These are phyloP conservation scores for Fusarium oxysporum DNA, from an alignment of 2,329 filamentous ascomycete species.

Conservation along the genomic window DNA sequence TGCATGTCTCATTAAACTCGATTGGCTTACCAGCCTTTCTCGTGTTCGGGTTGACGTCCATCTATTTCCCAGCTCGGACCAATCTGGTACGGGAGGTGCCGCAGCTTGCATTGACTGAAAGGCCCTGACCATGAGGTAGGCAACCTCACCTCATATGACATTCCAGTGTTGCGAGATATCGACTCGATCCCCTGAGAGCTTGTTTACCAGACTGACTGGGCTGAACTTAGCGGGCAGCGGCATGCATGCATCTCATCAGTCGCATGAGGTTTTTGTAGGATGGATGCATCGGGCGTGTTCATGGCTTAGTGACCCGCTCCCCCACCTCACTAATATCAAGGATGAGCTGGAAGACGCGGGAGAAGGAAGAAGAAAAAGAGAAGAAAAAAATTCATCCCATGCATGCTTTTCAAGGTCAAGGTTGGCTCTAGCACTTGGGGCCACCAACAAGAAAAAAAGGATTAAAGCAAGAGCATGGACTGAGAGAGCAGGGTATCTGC, in stretches of 20 bases:
- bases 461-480: background rate
- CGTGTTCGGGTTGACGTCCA: constrained; percentile 34
- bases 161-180: constrained; percentile 12
- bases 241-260: constrained; percentile 2
- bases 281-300: constrained; percentile 13
- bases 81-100: constrained; percentile 31
- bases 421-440: constrained; percentile 10
- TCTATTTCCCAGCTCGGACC: constrained; percentile 21
- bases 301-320: constrained; percentile 18
- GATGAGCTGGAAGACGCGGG: constrained; percentile 21
- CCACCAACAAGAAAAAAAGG: background rate
- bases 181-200: background rate
- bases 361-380: constrained; percentile 26
- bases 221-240: constrained; percentile 3
- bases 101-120: constrained; percentile 18
- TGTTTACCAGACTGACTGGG: background rate
- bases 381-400: constrained; percentile 25
- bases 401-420: constrained; percentile 13
- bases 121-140: background rate
- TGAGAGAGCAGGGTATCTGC: background rate
- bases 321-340: constrained; percentile 34
- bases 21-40: constrained; percentile 25
- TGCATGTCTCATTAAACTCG: constrained; percentile 35
- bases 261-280: constrained; percentile 9
- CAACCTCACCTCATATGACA: constrained; percentile 14